Evolutionary conservation across 192 early-diverging fungal genomes (phyloP), one percentile per base, ranked within the genome.

Genomic region (Coemansia sp.): DNA sequence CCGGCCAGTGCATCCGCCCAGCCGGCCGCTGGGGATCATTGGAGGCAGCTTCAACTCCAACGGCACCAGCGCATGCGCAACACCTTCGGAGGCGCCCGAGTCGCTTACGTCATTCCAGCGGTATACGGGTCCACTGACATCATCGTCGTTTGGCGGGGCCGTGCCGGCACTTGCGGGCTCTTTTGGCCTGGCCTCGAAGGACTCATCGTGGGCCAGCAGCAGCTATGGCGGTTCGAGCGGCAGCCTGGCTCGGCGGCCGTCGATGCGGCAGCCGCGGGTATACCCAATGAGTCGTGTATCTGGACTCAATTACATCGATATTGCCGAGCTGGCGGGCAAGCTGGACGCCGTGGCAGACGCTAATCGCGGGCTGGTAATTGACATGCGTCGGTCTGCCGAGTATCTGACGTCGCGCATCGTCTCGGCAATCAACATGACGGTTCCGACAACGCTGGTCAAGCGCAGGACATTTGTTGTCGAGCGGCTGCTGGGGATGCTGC

Each of bases 401-500:
- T 84, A 82, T 53, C 56, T 80, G 19, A 43, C 55, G 1, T 61
- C 73, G 15, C 79, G 74, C 20, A 81, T 93, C 22, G 53, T 57
- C 22, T 56, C 62, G 1, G 83, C 87, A 7, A 71, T 92, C 23
- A 88, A 79, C 57, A 72, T 93, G 39, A 82, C 78, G 39, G 71
- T 86, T 8, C 86, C 91, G 20, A 85, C 81, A 12, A 91, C 87
- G 15, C 77, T 93, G 27, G 69, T 91, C 32, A 84, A 84, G 53
- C 67, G 90, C 43, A 60, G 71, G 38, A 80, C 79, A 12, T 86
- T 81, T 52, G 79, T 83, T 1, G 64, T 86, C 10, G 83, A 88
- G 45, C 82, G 80, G 56, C 63, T 91, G 48, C 70, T 78, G 28
- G 75, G 70, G 46, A 77, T 81, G 22, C 64, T 87, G 46, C 53